Conservation (phyloP, 2,329 filamentous ascomycete genomes). For the Orbilia brochopaga region DNA sequence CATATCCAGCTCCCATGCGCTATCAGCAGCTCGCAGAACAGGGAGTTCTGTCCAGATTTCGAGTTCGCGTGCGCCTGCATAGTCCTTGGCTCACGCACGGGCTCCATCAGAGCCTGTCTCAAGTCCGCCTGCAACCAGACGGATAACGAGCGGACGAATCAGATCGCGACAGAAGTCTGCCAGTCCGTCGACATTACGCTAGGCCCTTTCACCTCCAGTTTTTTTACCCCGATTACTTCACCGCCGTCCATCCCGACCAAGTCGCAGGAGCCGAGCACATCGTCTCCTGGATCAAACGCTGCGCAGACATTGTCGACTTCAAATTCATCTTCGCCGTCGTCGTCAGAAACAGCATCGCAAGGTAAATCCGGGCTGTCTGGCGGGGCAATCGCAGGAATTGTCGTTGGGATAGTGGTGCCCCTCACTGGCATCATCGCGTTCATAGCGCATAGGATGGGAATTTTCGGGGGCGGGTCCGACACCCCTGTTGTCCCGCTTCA, state of each 20-base stretch:
- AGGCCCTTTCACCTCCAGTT: neutral
- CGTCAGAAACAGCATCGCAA: neutral
- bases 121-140: too few species aligned
- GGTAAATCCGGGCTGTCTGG: neutral
- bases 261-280: neutral
- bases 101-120: too few species aligned
- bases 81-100: too few species aligned
- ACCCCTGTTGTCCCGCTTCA: constrained; percentile 14
- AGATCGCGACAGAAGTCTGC: too few species aligned
- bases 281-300: neutral
- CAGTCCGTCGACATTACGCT: too few species aligned
- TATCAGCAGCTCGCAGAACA: too few species aligned
- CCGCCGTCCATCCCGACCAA: neutral
- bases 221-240: neutral
- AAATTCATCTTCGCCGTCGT: neutral
- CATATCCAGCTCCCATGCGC: too few species aligned
- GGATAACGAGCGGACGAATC: too few species aligned
- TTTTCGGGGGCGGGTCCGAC: neutral
- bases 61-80: too few species aligned
- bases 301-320: neutral
- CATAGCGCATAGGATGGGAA: constrained; percentile 4
- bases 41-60: too few species aligned
- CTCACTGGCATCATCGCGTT: constrained; percentile 1
- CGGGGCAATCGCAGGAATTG: neutral
- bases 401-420: neutral